Evolutionary conservation across 139 green algal species (phyloP).

Genomic region (Axilococcus clingmanii): DNA sequence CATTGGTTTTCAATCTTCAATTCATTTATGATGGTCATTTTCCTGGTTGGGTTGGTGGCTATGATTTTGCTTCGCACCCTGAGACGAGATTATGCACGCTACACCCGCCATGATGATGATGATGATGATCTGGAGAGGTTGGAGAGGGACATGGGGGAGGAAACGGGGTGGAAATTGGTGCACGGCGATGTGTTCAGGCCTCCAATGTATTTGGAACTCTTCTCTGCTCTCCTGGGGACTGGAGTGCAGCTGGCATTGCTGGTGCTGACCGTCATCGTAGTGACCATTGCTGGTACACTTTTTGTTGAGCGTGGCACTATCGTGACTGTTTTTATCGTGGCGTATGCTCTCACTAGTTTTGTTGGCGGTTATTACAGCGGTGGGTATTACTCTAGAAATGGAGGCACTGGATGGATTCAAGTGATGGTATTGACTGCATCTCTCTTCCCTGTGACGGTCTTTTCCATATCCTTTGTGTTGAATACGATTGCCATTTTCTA

Average conservation of each 20-base stretch:
- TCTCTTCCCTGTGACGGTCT: slow-evolving; percentile 64
- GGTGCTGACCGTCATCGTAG: slow-evolving; percentile 72
- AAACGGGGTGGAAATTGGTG: slow-evolving; percentile 96
- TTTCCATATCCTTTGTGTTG: slow-evolving; percentile 79
- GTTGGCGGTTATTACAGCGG: slow-evolving; percentile 71
- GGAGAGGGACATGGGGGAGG: slow-evolving; percentile 79
- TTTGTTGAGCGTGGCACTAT: slow-evolving; percentile 79
- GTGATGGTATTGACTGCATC: slow-evolving; percentile 80
- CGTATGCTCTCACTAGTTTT: slow-evolving; percentile 85
- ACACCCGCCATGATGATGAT: slow-evolving; percentile 42
- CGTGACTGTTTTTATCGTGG: slow-evolving; percentile 88
- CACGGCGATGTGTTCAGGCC: slow-evolving; percentile 95
- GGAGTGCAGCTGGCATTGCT: slow-evolving; percentile 78
- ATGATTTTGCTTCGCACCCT: slow-evolving; percentile 97
- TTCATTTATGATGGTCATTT: slow-evolving; percentile 99
- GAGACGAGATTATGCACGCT: slow-evolving; percentile 81
- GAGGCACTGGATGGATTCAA: slow-evolving; percentile 84
- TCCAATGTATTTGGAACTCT: slow-evolving; percentile 56
- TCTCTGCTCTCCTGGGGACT: slow-evolving; percentile 68
- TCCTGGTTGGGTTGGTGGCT: slow-evolving; percentile 88
- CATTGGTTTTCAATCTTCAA: slow-evolving; percentile 99
- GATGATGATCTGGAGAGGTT: slow-evolving; percentile 86
- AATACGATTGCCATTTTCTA: slow-evolving; percentile 96
- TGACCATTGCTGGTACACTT: slow-evolving; percentile 75
- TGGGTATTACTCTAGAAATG: slow-evolving; percentile 75